Evolutionary conservation across 2,329 filamentous ascomycete genomes (phyloP).

Genomic region (Ilyonectria mors-panacis): DNA sequence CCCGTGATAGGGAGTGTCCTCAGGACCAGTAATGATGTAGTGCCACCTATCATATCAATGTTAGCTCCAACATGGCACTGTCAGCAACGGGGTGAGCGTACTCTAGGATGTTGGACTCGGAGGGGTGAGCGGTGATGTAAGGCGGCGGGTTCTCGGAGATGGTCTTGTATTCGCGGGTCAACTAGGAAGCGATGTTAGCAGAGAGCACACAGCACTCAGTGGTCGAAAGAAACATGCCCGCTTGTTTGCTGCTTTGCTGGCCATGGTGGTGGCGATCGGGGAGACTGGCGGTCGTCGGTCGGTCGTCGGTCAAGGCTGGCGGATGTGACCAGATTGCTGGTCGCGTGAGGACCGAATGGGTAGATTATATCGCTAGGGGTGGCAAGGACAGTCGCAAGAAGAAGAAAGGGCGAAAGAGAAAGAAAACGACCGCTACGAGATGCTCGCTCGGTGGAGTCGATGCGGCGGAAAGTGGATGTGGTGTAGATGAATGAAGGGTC

Average conservation of each 20-base stretch:
- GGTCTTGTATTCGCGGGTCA: slow-evolving; percentile 74
- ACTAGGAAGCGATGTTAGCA: slow-evolving; percentile 56
- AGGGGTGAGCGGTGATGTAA: slow-evolving; percentile 90
- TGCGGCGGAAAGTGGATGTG: slow-evolving; percentile 23
- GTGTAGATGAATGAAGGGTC: slow-evolving; percentile 20
- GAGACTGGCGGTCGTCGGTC: slow-evolving; percentile 15
- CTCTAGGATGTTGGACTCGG: slow-evolving; percentile 93
- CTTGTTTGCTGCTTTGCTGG: slow-evolving; percentile 80
- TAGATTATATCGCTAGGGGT: slow-evolving; percentile 2
- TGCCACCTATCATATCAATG: slow-evolving; percentile 76
- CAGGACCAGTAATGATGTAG: slow-evolving; percentile 95
- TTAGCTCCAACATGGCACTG: slow-evolving; percentile 26
- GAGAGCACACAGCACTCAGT: background rate
- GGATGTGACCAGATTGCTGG: slow-evolving; percentile 47
- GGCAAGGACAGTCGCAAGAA: slow-evolving; percentile 5
- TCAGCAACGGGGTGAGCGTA: slow-evolving; percentile 57
- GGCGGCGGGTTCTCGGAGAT: slow-evolving; percentile 84
- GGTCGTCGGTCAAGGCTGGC: background rate
- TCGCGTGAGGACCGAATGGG: slow-evolving; percentile 39
- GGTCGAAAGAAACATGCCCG: slow-evolving; percentile 65
- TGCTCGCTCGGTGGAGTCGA: slow-evolving; percentile 18
- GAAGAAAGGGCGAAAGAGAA: slow-evolving; percentile 10
- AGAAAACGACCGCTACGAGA: slow-evolving; percentile 17
- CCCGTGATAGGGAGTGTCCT: slow-evolving; percentile 92
- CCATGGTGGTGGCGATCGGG: slow-evolving; percentile 63